Evolutionary conservation across 2,329 filamentous ascomycete genomes (phyloP).

Genomic region (Acrodontium crateriforme): DNA sequence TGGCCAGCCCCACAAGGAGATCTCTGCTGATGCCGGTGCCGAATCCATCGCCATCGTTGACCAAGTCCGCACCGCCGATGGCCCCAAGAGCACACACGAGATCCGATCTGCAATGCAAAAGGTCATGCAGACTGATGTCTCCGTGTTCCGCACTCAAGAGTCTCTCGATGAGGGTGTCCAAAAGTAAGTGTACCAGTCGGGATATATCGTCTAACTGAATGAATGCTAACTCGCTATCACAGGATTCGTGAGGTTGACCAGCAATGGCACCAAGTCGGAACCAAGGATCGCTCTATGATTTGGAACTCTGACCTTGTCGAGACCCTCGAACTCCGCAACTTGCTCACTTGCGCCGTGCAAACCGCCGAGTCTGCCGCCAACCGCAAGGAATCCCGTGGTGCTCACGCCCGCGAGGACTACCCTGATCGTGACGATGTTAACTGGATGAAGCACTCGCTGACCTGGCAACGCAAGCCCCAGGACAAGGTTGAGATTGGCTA

Average conservation of each 20-base stretch:
- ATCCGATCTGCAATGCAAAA: constrained; percentile 91
- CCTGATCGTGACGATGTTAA: constrained; percentile 88
- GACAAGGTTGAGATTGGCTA: constrained; percentile 77
- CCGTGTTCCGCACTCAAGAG: constrained; percentile 90
- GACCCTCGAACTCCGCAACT: constrained; percentile 86
- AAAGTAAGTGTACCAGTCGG: constrained; percentile 35
- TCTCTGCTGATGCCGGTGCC: constrained; percentile 74
- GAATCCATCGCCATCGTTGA: constrained; percentile 79
- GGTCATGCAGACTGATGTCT: constrained; percentile 94
- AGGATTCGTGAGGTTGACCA: constrained; percentile 69
- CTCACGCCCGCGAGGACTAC: constrained; percentile 92
- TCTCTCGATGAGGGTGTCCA: constrained; percentile 84
- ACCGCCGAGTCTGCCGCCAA: constrained; percentile 82
- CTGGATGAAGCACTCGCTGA: constrained; percentile 99
- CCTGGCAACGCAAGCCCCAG: constrained; percentile 88
- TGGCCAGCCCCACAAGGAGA: constrained; percentile 63
- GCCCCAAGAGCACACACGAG: constrained; percentile 76
- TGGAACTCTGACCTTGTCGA: constrained; percentile 98
- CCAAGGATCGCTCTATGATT: constrained; percentile 99
- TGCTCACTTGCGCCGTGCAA: constrained; percentile 92
- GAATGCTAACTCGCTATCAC: constrained; percentile 9
- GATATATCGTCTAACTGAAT: neutral
- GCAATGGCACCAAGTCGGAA: constrained; percentile 69
- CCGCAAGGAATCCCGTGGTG: constrained; percentile 93
- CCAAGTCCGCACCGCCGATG: constrained; percentile 68